Conservation (phyloP, 1,284 basidiomycete genomes). For the Megacollybia platyphylla region DNA sequence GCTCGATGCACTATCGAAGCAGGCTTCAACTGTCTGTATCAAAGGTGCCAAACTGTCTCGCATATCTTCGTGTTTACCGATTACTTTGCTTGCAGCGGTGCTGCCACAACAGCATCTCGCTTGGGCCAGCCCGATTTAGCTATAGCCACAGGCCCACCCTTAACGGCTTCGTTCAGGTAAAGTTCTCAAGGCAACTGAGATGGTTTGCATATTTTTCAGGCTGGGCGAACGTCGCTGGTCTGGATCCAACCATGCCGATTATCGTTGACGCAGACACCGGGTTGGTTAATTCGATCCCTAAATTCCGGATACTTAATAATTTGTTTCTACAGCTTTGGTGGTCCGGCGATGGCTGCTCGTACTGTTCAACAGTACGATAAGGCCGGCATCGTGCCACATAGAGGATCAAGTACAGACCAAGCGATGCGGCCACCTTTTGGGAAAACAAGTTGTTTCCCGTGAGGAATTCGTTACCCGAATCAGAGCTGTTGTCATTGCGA, state of each 20-base stretch:
- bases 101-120: constrained; percentile 54
- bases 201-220: constrained; percentile 11
- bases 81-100: constrained; percentile 20
- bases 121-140: constrained; percentile 71
- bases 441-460: constrained; percentile 64
- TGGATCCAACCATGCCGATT: constrained; percentile 53
- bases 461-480: constrained; percentile 69
- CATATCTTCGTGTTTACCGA: too few relatives aligned
- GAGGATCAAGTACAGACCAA: constrained; percentile 80
- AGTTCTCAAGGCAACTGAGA: background rate
- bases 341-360: constrained; percentile 64
- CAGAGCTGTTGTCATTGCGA: constrained; percentile 63
- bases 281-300: constrained; percentile 14
- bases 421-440: constrained; percentile 71
- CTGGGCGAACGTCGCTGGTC: constrained; percentile 50
- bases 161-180: constrained; percentile 60
- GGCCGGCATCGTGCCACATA: constrained; percentile 69
- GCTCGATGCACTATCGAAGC: constrained; percentile 69
- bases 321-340: constrained; percentile 43
- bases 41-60: constrained; percentile 24
- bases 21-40: constrained; percentile 66
- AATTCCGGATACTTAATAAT: background rate
- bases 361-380: constrained; percentile 62
- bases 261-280: constrained; percentile 79
- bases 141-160: constrained; percentile 46